Percentiles rank a stretch among this genome's conserved stretches.
phyloP scores from a whole-genome alignment of 2,329 filamentous ascomycete genomes.

The Fusarium denticulatum region DNA sequence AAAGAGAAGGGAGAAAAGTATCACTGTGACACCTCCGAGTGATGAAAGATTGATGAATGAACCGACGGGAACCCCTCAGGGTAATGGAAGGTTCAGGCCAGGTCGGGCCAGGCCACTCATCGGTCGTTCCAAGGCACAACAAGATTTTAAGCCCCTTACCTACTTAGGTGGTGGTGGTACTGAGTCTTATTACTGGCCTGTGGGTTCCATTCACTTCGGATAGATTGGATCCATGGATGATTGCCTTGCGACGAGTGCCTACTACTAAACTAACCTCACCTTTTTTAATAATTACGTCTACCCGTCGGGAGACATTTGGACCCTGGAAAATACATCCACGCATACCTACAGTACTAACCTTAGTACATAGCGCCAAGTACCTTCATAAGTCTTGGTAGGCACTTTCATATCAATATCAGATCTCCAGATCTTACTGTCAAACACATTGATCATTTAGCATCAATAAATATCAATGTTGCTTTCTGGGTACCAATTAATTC shows the following conservation, averaged over 20 bases:
- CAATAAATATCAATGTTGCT: background rate
- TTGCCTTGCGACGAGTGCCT: background rate
- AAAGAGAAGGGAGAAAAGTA: slow-evolving; percentile 7
- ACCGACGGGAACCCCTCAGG: slow-evolving; percentile 3
- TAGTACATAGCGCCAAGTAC: background rate
- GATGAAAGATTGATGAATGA: background rate
- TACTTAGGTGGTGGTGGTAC: background rate
- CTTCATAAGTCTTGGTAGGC: background rate
- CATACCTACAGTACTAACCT: background rate
- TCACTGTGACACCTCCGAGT: background rate
- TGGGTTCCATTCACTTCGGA: slow-evolving; percentile 31
- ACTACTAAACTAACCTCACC: background rate
- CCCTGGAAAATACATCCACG: slow-evolving; percentile 18
- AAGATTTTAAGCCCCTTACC: background rate
- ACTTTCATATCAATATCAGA: background rate
- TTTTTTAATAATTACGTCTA: background rate
- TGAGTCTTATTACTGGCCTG: slow-evolving; percentile 1
- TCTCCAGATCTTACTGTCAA: background rate
- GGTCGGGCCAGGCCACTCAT: background rate
- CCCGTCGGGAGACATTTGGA: background rate
- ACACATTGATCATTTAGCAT: background rate
- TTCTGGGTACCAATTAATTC: background rate
- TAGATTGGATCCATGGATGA: background rate
- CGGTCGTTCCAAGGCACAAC: slow-evolving; percentile 11
- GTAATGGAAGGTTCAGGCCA: background rate